Conservation (phyloP, 129 eudicot species). For the Tagetes erecta region DNA sequence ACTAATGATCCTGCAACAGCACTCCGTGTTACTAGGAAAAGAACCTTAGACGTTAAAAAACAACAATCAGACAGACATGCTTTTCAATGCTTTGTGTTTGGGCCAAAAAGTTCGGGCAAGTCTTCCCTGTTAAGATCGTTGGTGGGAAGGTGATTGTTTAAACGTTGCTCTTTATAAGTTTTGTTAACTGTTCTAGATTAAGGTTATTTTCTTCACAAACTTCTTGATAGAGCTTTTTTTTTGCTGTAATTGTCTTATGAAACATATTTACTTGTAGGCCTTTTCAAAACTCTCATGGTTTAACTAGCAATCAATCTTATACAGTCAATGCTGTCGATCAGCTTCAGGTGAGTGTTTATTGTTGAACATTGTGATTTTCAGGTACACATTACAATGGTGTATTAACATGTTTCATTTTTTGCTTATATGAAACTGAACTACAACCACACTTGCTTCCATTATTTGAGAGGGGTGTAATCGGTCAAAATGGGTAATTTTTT, state of each 20-base stretch:
- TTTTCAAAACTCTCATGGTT: slow-evolving; percentile 51
- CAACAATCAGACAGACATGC: slow-evolving; percentile 88
- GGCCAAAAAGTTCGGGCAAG: slow-evolving; percentile 83
- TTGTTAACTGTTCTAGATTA: background rate
- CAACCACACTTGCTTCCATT: background rate
- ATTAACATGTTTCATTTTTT: slow-evolving; percentile 2
- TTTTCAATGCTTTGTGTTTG: slow-evolving; percentile 84
- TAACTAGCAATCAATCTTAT: slow-evolving; percentile 44
- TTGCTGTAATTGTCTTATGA: background rate
- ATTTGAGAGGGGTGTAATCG: background rate
- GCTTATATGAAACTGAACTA: background rate
- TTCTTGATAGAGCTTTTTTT: slow-evolving; percentile 4
- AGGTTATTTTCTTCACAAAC: slow-evolving; percentile 13
- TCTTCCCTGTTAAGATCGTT: slow-evolving; percentile 72
- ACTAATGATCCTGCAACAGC: slow-evolving; percentile 75
- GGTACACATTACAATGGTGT: background rate
- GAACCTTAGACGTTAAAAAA: slow-evolving; percentile 69
- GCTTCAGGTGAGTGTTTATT: slow-evolving; percentile 61
- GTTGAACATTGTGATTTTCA: slow-evolving; percentile 6
- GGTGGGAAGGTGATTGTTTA: slow-evolving; percentile 60
- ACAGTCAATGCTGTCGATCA: slow-evolving; percentile 74
- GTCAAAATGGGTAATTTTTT: background rate
- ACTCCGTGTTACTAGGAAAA: slow-evolving; percentile 71
- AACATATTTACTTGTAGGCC: slow-evolving; percentile 50
- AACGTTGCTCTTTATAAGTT: background rate